Conservation (phyloP, 805 yeast species). For the Candida maltosa region DNA sequence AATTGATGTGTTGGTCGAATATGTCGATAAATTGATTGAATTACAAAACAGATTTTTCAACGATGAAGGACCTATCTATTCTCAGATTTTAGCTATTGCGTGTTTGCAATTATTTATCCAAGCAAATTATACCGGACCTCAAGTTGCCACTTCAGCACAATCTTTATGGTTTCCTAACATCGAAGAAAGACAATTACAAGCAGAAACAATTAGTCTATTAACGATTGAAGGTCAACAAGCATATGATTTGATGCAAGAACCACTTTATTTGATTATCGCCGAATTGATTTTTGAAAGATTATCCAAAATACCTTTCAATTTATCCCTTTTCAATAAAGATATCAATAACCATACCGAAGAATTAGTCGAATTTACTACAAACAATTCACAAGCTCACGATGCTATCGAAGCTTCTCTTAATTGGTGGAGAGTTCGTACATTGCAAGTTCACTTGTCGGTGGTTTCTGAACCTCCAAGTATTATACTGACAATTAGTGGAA, state of each 20-base stretch:
- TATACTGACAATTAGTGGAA: slow-evolving; percentile 39
- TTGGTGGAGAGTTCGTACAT: slow-evolving; percentile 78
- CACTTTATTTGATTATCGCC: slow-evolving; percentile 29
- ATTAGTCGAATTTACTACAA: slow-evolving; percentile 3
- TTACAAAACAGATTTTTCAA: slow-evolving; percentile 11
- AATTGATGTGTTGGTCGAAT: slow-evolving; percentile 5
- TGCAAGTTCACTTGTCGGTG: slow-evolving; percentile 63
- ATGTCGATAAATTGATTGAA: slow-evolving; percentile 4
- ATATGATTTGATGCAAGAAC: slow-evolving; percentile 48
- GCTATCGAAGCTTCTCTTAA: slow-evolving; percentile 45
- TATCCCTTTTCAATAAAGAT: slow-evolving; percentile 40
- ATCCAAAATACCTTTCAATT: slow-evolving; percentile 29
- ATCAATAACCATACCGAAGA: slow-evolving; percentile 3
- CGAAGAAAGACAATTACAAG: slow-evolving; percentile 16
- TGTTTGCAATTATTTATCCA: slow-evolving; percentile 69
- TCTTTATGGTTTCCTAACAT: slow-evolving; percentile 25
- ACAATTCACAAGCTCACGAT: slow-evolving; percentile 15
- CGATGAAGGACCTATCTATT: slow-evolving; percentile 8
- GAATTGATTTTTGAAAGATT: slow-evolving; percentile 35
- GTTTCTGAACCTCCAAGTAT: slow-evolving; percentile 59
- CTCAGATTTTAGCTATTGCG: slow-evolving; percentile 51
- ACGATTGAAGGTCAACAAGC: slow-evolving; percentile 67
- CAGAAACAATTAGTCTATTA: slow-evolving; percentile 38
- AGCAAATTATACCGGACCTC: slow-evolving; percentile 82
- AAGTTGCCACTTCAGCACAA: slow-evolving; percentile 36